Evolutionary conservation across 352 stramenopile genomes (phyloP), one percentile per base, ranked within the genome.

Genomic region (Thraustochytrium striatum): DNA sequence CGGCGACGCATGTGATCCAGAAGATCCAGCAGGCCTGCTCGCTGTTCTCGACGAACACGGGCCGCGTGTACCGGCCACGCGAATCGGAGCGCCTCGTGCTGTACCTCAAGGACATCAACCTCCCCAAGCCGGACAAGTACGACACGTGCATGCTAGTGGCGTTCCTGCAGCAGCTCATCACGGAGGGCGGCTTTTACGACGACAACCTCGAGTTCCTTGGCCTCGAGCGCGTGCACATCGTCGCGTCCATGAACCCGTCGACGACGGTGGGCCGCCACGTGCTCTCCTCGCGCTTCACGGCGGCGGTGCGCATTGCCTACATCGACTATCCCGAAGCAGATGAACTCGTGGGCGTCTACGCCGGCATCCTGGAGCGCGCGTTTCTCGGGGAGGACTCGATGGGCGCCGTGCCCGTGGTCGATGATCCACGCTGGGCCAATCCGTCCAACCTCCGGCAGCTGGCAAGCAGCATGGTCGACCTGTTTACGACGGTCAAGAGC

Each of bases 41-140:
- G 33, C 83, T 98, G 2, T 97, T 96, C 82, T 96, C 91, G 7
- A 95, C 93, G 0, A 91, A 85, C 7, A 86, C 89, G 0, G 94
- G 94, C 0, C 88, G 91, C 7, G 93, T 98, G 1, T 97, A 97
- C 59, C 90, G 93, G 0, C 94, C 94, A 9, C 88, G 92, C 65
- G 93, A 97, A 47, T 89, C 87, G 30, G 92, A 98, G 78, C 85
- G 91, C 3, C 86, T 98, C 0, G 92, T 98, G 35, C 84, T 98
- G 0, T 97, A 97, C 82, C 85, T 98, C 32, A 97, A 97, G 83
- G 93, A 98, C 72, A 97, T 98, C 81, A 97, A 98, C 78, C 82
- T 98, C 59, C 92, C 94, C 2, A 95, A 94, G 50, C 93, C 93
- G 0, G 94, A 98, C 73, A 88, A 93, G 83, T 98, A 98, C 83